phyloP scores from a whole-genome alignment of 805 yeast species.

The Candida hungchunana region DNA sequence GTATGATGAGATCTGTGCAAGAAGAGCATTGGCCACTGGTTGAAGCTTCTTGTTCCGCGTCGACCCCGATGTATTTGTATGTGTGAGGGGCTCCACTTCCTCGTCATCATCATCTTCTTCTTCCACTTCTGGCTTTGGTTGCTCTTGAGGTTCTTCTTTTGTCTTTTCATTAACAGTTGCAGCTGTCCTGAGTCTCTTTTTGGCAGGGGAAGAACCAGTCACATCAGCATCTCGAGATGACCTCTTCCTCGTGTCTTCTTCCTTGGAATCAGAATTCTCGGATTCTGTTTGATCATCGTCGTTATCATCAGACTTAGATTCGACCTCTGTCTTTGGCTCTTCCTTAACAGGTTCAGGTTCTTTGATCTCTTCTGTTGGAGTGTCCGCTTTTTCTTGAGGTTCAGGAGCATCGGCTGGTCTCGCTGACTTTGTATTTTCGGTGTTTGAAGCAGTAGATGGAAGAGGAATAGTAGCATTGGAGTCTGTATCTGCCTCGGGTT shows the following conservation, averaged over 20 bases:
- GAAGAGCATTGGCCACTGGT: conserved; percentile 53
- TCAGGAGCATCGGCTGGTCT: no score
- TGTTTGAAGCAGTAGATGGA: no score
- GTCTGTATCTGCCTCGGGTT: no score
- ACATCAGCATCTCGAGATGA: not conserved
- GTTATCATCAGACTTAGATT: not conserved
- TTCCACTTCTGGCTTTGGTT: no score
- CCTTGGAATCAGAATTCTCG: conserved; percentile 6
- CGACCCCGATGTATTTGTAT: not conserved
- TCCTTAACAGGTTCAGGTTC: no score
- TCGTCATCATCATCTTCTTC: no score
- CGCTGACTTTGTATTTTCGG: no score
- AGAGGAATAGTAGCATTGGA: no score
- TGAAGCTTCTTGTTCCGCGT: conserved; percentile 51
- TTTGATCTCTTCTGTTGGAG: no score
- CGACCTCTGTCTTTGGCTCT: conserved; percentile 6
- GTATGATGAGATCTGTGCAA: conserved; percentile 63
- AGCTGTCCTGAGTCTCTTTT: conserved; percentile 23
- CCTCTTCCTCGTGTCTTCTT: conserved; percentile 2
- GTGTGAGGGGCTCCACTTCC: not conserved
- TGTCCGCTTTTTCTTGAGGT: no score
- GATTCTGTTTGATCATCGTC: conserved; percentile 7
- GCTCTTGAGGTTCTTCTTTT: no score
- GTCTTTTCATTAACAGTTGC: no score
- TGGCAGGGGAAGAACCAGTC: conserved; percentile 4